Base-by-base conservation (phyloP, 75 land plant genomes). In the Cupressus sempervirens region DNA sequence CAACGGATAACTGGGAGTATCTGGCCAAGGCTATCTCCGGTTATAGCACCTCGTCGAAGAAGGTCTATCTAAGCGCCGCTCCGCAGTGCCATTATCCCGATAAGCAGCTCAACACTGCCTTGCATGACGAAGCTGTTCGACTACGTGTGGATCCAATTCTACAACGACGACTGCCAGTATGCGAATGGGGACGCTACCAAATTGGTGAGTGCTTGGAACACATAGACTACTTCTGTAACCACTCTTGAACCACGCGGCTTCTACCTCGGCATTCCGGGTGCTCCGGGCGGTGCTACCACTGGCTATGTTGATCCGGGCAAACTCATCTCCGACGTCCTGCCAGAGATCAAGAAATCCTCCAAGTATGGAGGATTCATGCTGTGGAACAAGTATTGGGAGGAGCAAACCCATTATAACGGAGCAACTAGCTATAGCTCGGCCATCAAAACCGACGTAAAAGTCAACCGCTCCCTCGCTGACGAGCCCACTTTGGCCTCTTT, bases 51-150 rank as follows among this genome's bases (percentile, higher is more conserved):
- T 38, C 2, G 40, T 38, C 40, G 2, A 38, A 3, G 23, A 18
- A 20, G 23, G 23, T 56, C 23, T 56, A 56, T 56, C 62, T 56
- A 23, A 56, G 62, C 62, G 62, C 62, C 5, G 6, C 62, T 20
- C 23, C 23, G 3, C 5, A 56, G 26, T 56, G 62, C 62, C 62
- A 23, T 0, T 18, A 56, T 18, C 62, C 23, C 0, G 62, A 56
- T 3, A 0, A 0, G 0, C 4, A 0, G 0, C 23, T 56, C 0
- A 23, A 4, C 2, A 1, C 1, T 3, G 62, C 62, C 0, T 20
- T 56, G 4, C 26, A 3, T n/a, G 62, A 56, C 26, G 62, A 26
- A 26, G 3, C 23, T 56, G 26, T 56, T 56, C 0, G 7, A 56
- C 23, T 56, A 56, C 26, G 7, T 56, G 23, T 56, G 62, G 62